phyloP scores from a whole-genome alignment of 2,329 filamentous ascomycete species.

The Chaetomiaceae sp. region DNA sequence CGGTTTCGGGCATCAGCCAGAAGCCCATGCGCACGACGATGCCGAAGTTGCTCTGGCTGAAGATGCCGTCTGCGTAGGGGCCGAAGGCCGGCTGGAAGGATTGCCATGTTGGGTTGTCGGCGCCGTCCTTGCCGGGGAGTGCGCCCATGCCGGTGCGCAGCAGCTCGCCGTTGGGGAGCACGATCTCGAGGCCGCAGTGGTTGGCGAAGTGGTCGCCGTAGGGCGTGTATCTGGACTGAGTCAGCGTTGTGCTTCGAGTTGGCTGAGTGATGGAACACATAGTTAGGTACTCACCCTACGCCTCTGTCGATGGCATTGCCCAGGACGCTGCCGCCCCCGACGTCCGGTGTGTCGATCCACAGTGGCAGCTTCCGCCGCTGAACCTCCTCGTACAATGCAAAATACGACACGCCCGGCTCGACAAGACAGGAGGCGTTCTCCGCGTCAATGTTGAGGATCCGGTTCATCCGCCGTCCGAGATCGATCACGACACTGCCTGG shows the following conservation, averaged over 20 bases:
- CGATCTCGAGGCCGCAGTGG: slow-evolving; percentile 41
- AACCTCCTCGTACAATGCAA: slow-evolving; percentile 44
- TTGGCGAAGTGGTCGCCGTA: slow-evolving; percentile 36
- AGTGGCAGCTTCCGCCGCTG: slow-evolving; percentile 35
- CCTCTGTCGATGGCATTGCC: slow-evolving; percentile 41
- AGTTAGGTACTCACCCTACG: slow-evolving; percentile 36
- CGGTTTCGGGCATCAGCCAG: slow-evolving; percentile 30
- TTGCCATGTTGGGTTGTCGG: slow-evolving; percentile 35
- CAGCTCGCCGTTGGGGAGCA: slow-evolving; percentile 40
- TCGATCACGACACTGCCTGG: slow-evolving; percentile 44
- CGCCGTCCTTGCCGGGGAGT: slow-evolving; percentile 31
- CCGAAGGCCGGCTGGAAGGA: slow-evolving; percentile 36
- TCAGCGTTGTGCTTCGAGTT: neutral
- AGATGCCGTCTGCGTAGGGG: slow-evolving; percentile 39
- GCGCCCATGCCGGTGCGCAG: slow-evolving; percentile 44
- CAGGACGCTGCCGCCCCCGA: slow-evolving; percentile 38
- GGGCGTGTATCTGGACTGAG: slow-evolving; percentile 26
- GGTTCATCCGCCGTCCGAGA: slow-evolving; percentile 46
- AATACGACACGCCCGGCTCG: slow-evolving; percentile 50
- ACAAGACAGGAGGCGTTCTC: slow-evolving; percentile 45
- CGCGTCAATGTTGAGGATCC: slow-evolving; percentile 45
- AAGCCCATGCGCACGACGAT: slow-evolving; percentile 51
- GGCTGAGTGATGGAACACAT: too few species aligned
- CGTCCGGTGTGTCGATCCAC: slow-evolving; percentile 38
- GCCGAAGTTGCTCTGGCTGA: slow-evolving; percentile 49